phyloP scores from a whole-genome alignment of 768 basidiomycete genomes.

The Pulveroboletus sp. region DNA sequence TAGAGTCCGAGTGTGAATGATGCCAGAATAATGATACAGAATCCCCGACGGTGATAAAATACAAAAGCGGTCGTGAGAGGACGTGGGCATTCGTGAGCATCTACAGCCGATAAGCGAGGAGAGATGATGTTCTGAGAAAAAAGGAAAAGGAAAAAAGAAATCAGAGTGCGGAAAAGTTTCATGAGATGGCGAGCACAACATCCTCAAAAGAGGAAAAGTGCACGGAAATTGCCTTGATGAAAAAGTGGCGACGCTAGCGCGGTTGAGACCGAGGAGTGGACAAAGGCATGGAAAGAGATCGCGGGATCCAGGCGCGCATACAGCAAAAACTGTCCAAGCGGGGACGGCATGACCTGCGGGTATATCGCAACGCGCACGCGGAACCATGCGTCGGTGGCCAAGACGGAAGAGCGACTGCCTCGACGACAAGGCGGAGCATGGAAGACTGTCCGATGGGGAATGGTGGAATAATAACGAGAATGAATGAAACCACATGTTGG shows the following conservation, averaged over 20 bases:
- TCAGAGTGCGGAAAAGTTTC: constrained; percentile 4
- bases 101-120: constrained; percentile 12
- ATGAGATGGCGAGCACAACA: constrained; percentile 8
- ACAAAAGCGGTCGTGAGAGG: constrained; percentile 26
- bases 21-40: constrained; percentile 37
- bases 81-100: constrained; percentile 27
- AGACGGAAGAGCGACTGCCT: constrained; percentile 15
- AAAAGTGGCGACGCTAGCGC: neutral
- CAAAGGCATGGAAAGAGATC: constrained; percentile 17
- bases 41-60: constrained; percentile 27
- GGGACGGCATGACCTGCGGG: constrained; percentile 19
- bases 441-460: constrained; percentile 24
- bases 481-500: constrained; percentile 23
- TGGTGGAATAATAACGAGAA: constrained; percentile 19
- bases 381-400: constrained; percentile 7
- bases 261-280: constrained; percentile 24
- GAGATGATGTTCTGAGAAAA: constrained; percentile 1
- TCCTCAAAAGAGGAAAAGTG: constrained; percentile 6
- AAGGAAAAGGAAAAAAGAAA: constrained; percentile 8
- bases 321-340: constrained; percentile 14
- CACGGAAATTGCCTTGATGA: constrained; percentile 16
- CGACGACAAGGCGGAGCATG: constrained; percentile 15
- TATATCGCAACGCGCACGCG: constrained; percentile 17
- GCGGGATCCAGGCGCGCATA: constrained; percentile 20
- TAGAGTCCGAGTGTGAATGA: constrained; percentile 26